Evolutionary conservation across 1,284 basidiomycete genomes (phyloP).

Genomic region (Ustilago vetiveriae): DNA sequence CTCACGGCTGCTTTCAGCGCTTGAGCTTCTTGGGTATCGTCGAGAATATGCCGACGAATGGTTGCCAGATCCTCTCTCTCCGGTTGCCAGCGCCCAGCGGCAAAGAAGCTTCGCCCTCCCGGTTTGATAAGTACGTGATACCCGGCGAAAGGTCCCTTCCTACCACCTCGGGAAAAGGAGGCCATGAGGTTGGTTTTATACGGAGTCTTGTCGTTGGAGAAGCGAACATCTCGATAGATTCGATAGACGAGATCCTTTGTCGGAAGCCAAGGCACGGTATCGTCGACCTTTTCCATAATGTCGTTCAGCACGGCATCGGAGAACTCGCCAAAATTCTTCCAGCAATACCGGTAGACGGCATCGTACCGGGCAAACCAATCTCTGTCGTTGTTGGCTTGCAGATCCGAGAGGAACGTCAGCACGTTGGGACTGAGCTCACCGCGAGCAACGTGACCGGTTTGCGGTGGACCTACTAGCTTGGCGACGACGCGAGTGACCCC

Average conservation of each 20-base stretch:
- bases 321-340: constrained; percentile 82
- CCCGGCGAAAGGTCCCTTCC: constrained; percentile 82
- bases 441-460: constrained; percentile 73
- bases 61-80: constrained; percentile 79
- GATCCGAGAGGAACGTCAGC: constrained; percentile 77
- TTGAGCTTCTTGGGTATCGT: constrained; percentile 74
- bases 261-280: constrained; percentile 82
- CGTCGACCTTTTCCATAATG: constrained; percentile 76
- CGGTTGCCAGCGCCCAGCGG: constrained; percentile 85
- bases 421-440: constrained; percentile 87
- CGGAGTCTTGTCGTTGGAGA: constrained; percentile 91
- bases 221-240: constrained; percentile 77
- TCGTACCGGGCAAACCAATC: constrained; percentile 79
- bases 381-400: constrained; percentile 80
- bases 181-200: constrained; percentile 84
- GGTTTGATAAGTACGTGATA: constrained; percentile 42
- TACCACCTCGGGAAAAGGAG: constrained; percentile 79
- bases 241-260: constrained; percentile 82
- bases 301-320: constrained; percentile 76
- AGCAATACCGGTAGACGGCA: constrained; percentile 23
- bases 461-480: constrained; percentile 32
- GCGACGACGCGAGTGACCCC: constrained; percentile 32
- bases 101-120: constrained; percentile 73
- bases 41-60: constrained; percentile 72
- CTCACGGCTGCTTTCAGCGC: constrained; percentile 77